Evolutionary conservation across 2,329 filamentous ascomycete species (phyloP).

Genomic region (Aspergillus sp.): DNA sequence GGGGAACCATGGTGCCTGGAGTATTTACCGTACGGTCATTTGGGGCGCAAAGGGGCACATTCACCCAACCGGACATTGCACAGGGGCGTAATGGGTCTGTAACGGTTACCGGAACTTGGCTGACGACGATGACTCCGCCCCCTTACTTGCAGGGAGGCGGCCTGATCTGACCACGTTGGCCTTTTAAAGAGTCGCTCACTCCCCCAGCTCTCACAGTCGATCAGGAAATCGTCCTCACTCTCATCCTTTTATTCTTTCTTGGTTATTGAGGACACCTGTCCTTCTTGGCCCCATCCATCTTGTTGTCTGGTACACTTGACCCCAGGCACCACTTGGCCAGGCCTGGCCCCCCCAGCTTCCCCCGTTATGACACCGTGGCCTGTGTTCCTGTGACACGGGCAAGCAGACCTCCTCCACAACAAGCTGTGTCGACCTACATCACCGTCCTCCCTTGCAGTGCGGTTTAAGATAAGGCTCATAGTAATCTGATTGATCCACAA

Average conservation of each 20-base stretch:
- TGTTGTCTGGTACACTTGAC: slow-evolving; percentile 15
- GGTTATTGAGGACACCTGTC: slow-evolving; percentile 37
- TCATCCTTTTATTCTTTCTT: slow-evolving; percentile 18
- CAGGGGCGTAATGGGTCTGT: slow-evolving; percentile 1
- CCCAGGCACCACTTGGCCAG: slow-evolving; percentile 18
- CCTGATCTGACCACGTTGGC: slow-evolving; percentile 41
- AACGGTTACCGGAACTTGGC: slow-evolving; percentile 19
- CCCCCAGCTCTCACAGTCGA: slow-evolving; percentile 12
- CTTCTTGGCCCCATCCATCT: slow-evolving; percentile 26
- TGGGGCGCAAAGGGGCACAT: background rate
- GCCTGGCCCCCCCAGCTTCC: slow-evolving; percentile 28
- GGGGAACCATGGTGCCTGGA: background rate
- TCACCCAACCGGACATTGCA: background rate
- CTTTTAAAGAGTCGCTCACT: slow-evolving; percentile 39
- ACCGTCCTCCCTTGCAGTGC: background rate
- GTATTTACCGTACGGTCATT: background rate
- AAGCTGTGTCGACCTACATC: background rate
- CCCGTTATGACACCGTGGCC: slow-evolving; percentile 43
- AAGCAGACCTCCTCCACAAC: slow-evolving; percentile 8
- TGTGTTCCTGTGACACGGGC: slow-evolving; percentile 20
- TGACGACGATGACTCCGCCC: slow-evolving; percentile 24
- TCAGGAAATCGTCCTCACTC: slow-evolving; percentile 12
- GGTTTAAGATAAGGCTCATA: background rate
- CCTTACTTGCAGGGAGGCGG: slow-evolving; percentile 17
- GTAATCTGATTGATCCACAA: slow-evolving; percentile 10